phyloP scores from a whole-genome alignment of 768 basidiomycete genomes.

The Xerocomellus intermedius region DNA sequence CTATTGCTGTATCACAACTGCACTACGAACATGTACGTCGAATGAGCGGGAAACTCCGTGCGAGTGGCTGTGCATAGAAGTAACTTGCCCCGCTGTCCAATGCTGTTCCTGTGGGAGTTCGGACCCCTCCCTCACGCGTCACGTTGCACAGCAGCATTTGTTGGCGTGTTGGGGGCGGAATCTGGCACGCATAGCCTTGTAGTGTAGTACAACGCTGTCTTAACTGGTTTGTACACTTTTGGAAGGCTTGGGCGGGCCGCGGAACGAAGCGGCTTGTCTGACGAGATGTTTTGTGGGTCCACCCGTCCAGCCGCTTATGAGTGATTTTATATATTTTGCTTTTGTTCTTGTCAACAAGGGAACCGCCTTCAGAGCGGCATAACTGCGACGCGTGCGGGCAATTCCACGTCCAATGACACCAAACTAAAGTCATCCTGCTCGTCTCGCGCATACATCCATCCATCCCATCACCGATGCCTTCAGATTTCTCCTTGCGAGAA shows the following conservation, averaged over 20 bases:
- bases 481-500: conserved; percentile 14
- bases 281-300: conserved; percentile 23
- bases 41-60: background rate
- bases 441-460: conserved; percentile 6
- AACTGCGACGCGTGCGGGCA: conserved; percentile 1
- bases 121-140: too few relatives aligned
- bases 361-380: background rate
- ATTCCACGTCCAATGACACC: background rate
- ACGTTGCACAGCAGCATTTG: background rate
- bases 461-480: conserved; percentile 11
- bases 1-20: background rate
- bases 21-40: too few relatives aligned
- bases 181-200: conserved; percentile 4
- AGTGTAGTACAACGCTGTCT: conserved; percentile 1
- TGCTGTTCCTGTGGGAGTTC: too few relatives aligned
- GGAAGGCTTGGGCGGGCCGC: conserved; percentile 14
- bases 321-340: background rate
- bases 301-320: background rate
- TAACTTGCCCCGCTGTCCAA: too few relatives aligned
- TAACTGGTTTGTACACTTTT: conserved; percentile 15
- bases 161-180: background rate
- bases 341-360: background rate
- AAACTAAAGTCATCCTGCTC: background rate
- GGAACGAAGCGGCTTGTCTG: conserved; percentile 5
- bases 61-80: too few relatives aligned